A percentile compares a stretch with the other conserved stretches of the same genome.
These are phyloP conservation scores for Claviceps fusiformis DNA, from an alignment of 2,329 filamentous ascomycete species.

Conservation along the genomic window DNA sequence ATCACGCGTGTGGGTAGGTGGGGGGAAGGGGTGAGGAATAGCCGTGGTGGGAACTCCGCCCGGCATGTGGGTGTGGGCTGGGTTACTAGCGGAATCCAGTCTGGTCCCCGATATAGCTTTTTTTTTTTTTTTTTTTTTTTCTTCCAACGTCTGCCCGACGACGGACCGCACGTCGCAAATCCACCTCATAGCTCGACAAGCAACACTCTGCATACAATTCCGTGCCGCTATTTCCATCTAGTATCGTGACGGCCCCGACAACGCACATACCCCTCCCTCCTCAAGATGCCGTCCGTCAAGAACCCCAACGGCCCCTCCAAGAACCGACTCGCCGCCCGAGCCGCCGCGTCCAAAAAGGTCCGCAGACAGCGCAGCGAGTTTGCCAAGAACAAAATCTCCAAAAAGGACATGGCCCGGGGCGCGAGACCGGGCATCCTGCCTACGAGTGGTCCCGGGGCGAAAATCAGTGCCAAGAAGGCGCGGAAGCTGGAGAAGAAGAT, in stretches of 20 bases:
- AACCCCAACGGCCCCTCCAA: conserved; percentile 45
- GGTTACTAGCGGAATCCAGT: too few species aligned
- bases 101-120: too few species aligned
- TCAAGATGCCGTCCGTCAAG: conserved; percentile 38
- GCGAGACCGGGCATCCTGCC: conserved; percentile 39
- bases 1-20: too few species aligned
- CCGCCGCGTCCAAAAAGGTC: conserved; percentile 29
- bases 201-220: too few species aligned
- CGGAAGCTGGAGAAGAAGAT: conserved; percentile 42
- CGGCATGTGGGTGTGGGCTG: too few species aligned
- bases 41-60: not conserved
- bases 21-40: too few species aligned
- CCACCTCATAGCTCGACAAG: too few species aligned
- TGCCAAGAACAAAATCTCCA: conserved; percentile 25
- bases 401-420: conserved; percentile 32
- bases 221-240: too few species aligned
- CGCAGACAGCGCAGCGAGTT: conserved; percentile 27
- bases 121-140: too few species aligned
- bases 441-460: conserved; percentile 38
- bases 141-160: too few species aligned
- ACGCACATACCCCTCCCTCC: not conserved
- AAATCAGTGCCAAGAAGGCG: conserved; percentile 40
- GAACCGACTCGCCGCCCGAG: conserved; percentile 35
- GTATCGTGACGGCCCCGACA: too few species aligned
- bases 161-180: too few species aligned